phyloP scores from a whole-genome alignment of 306 rosid genomes.

The Pyrus betulifolia region DNA sequence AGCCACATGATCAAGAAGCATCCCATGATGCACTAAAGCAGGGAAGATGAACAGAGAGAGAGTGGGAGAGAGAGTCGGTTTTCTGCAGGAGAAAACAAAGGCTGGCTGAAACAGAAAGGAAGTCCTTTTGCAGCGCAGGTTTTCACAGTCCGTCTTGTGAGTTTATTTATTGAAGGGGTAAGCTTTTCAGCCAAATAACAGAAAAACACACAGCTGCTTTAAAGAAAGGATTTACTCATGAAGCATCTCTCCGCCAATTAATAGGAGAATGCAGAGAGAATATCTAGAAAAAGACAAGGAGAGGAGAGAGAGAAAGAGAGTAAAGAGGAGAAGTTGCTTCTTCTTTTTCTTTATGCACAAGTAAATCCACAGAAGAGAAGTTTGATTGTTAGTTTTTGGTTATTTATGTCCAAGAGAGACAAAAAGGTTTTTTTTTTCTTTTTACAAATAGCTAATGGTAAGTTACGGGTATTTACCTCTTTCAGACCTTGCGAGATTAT shows the following conservation, averaged over 20 bases:
- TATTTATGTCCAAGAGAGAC: background rate
- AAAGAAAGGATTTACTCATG: background rate
- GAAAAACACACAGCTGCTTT: background rate
- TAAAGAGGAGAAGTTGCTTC: background rate
- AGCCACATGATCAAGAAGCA: slow-evolving; percentile 17
- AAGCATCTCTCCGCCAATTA: background rate
- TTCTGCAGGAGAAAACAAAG: background rate
- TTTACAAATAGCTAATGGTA: too few species aligned
- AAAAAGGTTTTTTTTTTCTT: background rate
- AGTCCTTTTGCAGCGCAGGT: slow-evolving; percentile 3
- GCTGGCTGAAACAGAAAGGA: background rate
- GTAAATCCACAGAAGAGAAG: too few species aligned
- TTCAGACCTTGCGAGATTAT: fast-evolving
- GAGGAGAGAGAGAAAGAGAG: background rate
- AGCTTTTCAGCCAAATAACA: background rate
- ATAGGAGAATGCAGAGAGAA: background rate
- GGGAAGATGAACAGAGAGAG: background rate
- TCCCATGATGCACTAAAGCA: background rate
- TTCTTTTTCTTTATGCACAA: too few species aligned
- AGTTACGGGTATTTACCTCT: too few species aligned
- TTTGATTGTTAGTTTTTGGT: background rate
- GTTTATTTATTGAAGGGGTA: background rate
- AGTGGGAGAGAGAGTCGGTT: slow-evolving; percentile 10
- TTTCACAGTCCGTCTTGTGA: background rate
- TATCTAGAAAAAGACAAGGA: background rate